Conservation (phyloP, 2,329 filamentous ascomycete species). For the Trichoderma sp. region DNA sequence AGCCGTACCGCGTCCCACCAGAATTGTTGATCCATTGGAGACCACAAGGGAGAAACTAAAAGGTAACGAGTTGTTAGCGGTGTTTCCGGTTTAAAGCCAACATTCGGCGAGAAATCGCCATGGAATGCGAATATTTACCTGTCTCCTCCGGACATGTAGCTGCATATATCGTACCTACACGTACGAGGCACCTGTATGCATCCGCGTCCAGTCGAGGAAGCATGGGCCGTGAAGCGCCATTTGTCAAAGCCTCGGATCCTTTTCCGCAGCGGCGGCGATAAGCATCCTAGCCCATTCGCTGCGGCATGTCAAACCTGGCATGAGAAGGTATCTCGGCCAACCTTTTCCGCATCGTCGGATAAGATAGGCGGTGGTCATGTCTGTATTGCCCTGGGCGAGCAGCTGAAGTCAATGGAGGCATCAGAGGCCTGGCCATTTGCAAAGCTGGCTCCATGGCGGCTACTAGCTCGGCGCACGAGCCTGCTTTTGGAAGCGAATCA, state of each 20-base stretch:
- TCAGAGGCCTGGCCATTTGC: background rate
- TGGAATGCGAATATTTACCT: too few relatives aligned
- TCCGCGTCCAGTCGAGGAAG: background rate
- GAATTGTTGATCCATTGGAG: conserved; percentile 5
- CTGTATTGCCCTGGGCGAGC: background rate
- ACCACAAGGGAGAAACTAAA: background rate
- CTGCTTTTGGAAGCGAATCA: conserved; percentile 2
- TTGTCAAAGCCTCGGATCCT: background rate
- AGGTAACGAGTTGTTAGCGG: background rate
- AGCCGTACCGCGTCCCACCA: conserved; percentile 25
- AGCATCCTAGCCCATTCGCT: background rate
- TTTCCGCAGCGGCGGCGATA: background rate
- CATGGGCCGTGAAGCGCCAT: background rate
- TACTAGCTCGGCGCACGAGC: conserved; percentile 2
- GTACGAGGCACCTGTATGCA: background rate
- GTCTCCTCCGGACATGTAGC: background rate
- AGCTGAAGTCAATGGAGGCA: background rate
- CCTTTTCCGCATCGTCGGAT: background rate
- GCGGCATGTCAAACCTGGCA: background rate
- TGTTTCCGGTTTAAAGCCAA: background rate
- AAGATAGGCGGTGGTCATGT: background rate
- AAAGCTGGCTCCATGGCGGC: conserved; percentile 11
- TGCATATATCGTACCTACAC: background rate
- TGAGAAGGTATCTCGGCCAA: background rate
- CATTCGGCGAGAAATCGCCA: background rate